Conservation (phyloP, 2,329 filamentous ascomycete species). For the Biscogniauxia sp. region DNA sequence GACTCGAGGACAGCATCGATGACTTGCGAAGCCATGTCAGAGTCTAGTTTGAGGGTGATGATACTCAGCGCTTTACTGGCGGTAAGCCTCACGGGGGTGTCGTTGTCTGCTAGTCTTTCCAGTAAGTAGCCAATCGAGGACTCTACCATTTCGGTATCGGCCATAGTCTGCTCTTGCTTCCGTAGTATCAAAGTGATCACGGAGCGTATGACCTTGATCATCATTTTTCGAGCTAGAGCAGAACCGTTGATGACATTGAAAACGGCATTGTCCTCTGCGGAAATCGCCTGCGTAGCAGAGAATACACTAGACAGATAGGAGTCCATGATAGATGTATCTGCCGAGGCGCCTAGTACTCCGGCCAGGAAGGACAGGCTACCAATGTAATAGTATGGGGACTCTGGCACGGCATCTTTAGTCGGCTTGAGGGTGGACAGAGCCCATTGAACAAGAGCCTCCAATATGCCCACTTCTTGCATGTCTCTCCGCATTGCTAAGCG, state of each 20-base stretch:
- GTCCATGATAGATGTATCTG: conserved; percentile 72
- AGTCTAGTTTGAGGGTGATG: conserved; percentile 74
- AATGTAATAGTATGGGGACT: conserved; percentile 71
- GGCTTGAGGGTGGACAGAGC: conserved; percentile 60
- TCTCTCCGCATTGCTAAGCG: conserved; percentile 80
- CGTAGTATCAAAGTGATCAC: conserved; percentile 66
- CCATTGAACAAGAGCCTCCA: conserved; percentile 69
- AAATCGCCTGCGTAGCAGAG: conserved; percentile 57
- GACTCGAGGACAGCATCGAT: conserved; percentile 81
- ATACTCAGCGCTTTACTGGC: conserved; percentile 91
- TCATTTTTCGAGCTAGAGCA: conserved; percentile 75
- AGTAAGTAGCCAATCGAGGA: conserved; percentile 79
- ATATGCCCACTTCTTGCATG: conserved; percentile 76
- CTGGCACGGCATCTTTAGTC: conserved; percentile 33
- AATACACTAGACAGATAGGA: conserved; percentile 66
- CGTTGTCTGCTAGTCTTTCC: conserved; percentile 75
- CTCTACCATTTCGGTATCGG: conserved; percentile 63
- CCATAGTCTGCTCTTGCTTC: conserved; percentile 41
- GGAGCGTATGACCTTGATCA: conserved; percentile 81
- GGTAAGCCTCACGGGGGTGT: conserved; percentile 85
- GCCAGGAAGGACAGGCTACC: conserved; percentile 78
- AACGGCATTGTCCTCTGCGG: conserved; percentile 46
- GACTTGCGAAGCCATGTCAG: conserved; percentile 80
- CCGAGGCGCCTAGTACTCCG: conserved; percentile 66
- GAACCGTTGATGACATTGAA: conserved; percentile 62